Evolutionary conservation across 78 protist genomes (phyloP).

Genomic region (Chrysochromulina tobinii): DNA sequence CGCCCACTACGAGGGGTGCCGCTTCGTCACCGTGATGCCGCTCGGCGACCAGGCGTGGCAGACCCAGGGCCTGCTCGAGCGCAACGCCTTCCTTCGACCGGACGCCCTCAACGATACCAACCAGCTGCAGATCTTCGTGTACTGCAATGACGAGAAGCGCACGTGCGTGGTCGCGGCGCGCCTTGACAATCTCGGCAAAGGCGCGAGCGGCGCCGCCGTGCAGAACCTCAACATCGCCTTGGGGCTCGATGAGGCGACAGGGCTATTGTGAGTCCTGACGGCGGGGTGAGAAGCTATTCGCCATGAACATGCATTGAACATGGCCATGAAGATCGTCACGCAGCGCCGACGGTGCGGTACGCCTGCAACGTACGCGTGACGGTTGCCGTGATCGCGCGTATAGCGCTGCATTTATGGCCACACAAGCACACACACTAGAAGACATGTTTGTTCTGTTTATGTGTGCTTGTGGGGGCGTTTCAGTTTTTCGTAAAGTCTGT

Average conservation of each 20-base stretch:
- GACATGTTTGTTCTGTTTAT: too few relatives aligned
- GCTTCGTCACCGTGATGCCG: background rate
- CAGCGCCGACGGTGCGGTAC: too few relatives aligned
- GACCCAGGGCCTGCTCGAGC: background rate
- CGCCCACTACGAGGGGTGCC: background rate
- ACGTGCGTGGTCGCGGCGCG: slow-evolving; percentile 17
- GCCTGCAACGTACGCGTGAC: too few relatives aligned
- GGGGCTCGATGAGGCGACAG: background rate
- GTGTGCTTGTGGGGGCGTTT: too few relatives aligned
- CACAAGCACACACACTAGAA: too few relatives aligned
- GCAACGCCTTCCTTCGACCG: background rate
- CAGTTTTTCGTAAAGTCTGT: too few relatives aligned
- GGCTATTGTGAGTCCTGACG: background rate
- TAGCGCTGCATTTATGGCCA: too few relatives aligned
- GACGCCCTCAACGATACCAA: background rate
- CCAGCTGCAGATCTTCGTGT: background rate
- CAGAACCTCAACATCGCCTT: slow-evolving; percentile 3
- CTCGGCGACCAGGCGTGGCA: background rate
- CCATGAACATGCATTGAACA: too few relatives aligned
- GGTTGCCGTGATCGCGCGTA: too few relatives aligned
- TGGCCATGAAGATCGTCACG: too few relatives aligned
- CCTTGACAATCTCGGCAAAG: background rate
- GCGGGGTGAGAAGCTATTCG: too few relatives aligned
- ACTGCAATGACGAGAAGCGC: slow-evolving; percentile 27
- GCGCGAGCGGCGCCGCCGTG: background rate